Conservation (phyloP, 352 stramenopile genomes). For the Phytophthora tubulina region DNA sequence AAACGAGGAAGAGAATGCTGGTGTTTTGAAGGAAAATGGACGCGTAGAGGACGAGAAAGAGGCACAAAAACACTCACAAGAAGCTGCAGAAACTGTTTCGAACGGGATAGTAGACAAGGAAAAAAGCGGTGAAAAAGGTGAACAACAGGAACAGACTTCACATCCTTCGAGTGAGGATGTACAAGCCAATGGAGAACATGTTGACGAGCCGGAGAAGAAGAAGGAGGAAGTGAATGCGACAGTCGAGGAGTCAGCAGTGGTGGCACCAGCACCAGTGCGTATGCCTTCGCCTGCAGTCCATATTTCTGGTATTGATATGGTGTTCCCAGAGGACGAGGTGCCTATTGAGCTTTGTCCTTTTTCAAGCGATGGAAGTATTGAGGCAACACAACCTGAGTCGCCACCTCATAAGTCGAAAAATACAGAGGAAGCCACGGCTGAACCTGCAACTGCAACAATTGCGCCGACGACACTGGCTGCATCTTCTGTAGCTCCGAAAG, state of each 20-base stretch:
- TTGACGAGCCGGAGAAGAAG: slow-evolving; percentile 5
- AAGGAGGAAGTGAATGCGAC: neutral
- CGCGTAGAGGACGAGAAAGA: slow-evolving; percentile 22
- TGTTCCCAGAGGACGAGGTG: slow-evolving; percentile 43
- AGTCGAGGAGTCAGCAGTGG: neutral
- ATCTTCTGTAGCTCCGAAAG: slow-evolving; percentile 5
- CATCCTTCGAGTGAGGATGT: slow-evolving; percentile 1
- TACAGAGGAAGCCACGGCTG: neutral
- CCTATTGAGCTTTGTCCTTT: slow-evolving; percentile 48
- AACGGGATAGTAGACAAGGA: slow-evolving; percentile 3
- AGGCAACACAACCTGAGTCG: slow-evolving; percentile 20
- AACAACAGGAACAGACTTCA: slow-evolving; percentile 1
- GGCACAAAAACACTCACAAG: neutral
- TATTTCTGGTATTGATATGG: slow-evolving; percentile 33
- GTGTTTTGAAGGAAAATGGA: slow-evolving; percentile 13
- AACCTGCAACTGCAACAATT: slow-evolving; percentile 10
- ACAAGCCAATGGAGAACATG: neutral
- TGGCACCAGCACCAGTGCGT: neutral
- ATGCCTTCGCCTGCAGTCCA: slow-evolving; percentile 29
- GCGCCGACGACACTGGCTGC: neutral
- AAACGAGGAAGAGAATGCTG: slow-evolving; percentile 10
- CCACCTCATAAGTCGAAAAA: slow-evolving; percentile 8
- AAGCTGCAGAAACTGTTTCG: neutral
- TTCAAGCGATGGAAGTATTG: slow-evolving; percentile 49
- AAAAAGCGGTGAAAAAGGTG: neutral